These are phyloP conservation scores for Leptoxyphium fumago DNA, from an alignment of 2,329 filamentous ascomycete genomes.

Conservation along the genomic window DNA sequence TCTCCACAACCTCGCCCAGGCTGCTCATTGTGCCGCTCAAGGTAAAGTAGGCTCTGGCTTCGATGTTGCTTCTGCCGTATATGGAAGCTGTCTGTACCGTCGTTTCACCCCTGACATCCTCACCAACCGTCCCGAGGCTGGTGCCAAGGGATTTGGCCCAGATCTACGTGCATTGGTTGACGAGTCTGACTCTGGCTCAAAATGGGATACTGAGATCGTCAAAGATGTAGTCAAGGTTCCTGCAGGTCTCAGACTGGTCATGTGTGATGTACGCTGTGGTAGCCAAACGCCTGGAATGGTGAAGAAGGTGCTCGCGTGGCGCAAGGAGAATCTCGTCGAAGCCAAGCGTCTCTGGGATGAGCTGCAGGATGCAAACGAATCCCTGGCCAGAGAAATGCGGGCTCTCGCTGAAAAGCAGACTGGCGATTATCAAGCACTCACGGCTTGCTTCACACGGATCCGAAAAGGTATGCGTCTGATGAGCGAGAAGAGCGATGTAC, in stretches of 20 bases:
- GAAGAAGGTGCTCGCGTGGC: conserved; percentile 76
- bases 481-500: conserved; percentile 59
- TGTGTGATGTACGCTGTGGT: conserved; percentile 94
- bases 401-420: conserved; percentile 33
- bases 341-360: conserved; percentile 59
- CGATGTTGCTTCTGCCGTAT: conserved; percentile 85
- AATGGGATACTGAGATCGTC: conserved; percentile 68
- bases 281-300: conserved; percentile 93
- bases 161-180: conserved; percentile 53
- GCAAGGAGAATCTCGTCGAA: conserved; percentile 46
- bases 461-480: conserved; percentile 56
- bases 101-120: conserved; percentile 80
- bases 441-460: conserved; percentile 36
- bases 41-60: conserved; percentile 95
- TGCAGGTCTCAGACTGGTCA: conserved; percentile 58
- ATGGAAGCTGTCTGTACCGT: conserved; percentile 77
- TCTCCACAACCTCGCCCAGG: conserved; percentile 87
- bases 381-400: conserved; percentile 50
- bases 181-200: conserved; percentile 27
- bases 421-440: conserved; percentile 32
- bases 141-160: conserved; percentile 49
- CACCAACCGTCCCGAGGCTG: conserved; percentile 49
- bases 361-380: conserved; percentile 61
- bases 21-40: conserved; percentile 86
- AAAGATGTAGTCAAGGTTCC: conserved; percentile 61